These are phyloP conservation scores for Ganoderma sp. DNA, from an alignment of 1,284 basidiomycete species.

Conservation along the genomic window DNA sequence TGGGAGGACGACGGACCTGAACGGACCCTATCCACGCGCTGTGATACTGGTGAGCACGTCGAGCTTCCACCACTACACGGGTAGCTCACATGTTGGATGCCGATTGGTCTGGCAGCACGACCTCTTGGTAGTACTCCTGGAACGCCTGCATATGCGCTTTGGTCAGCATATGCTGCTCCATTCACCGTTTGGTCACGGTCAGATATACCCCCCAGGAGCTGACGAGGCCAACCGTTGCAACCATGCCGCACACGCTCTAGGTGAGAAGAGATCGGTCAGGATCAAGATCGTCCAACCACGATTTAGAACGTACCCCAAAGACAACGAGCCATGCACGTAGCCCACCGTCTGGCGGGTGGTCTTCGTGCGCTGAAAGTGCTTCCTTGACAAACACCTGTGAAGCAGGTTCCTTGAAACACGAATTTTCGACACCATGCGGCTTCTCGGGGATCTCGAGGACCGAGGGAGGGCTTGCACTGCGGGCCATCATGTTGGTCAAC, in stretches of 20 bases:
- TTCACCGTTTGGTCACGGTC: background rate
- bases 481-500: background rate
- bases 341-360: background rate
- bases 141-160: background rate
- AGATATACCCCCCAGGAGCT: background rate
- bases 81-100: background rate
- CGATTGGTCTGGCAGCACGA: background rate
- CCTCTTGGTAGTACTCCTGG: constrained; percentile 1
- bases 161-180: background rate
- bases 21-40: background rate
- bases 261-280: background rate
- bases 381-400: background rate
- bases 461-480: background rate
- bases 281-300: background rate
- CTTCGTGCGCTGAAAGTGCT: background rate
- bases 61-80: no score
- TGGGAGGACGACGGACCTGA: background rate
- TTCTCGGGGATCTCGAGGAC: background rate
- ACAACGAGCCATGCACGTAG: background rate
- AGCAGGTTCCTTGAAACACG: background rate
- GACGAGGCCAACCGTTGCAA: background rate
- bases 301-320: background rate
- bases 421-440: background rate
- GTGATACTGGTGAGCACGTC: background rate
- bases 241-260: background rate